phyloP scores from a whole-genome alignment of 2,329 filamentous ascomycete species.

The Colletotrichum tabaci region DNA sequence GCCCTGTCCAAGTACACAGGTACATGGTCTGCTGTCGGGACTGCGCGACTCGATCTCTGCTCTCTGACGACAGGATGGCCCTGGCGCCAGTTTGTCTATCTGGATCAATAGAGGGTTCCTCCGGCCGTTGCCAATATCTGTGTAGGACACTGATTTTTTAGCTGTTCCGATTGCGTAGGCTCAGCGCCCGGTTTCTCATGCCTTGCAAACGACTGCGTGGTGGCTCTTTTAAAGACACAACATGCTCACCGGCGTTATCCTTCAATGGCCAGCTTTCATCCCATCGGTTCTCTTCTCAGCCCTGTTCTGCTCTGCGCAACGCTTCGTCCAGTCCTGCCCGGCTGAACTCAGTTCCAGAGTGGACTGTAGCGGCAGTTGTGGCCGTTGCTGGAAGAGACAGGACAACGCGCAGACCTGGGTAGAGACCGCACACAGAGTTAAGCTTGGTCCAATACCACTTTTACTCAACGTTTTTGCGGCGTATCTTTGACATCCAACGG shows the following conservation, averaged over 20 bases:
- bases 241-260: not conserved
- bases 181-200: not conserved
- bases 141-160: not conserved
- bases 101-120: not conserved
- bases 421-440: not conserved
- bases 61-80: not conserved
- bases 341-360: conserved; percentile 6
- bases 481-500: conserved; percentile 7
- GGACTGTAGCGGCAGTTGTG: not conserved
- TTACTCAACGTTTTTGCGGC: not conserved
- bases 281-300: conserved; percentile 6
- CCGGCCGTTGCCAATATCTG: not conserved
- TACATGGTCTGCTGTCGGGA: not conserved
- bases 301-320: not conserved
- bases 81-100: not conserved
- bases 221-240: not conserved
- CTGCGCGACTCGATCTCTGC: not conserved
- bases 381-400: not conserved
- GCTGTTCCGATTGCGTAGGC: not conserved
- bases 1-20: not conserved
- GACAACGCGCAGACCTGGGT: not conserved
- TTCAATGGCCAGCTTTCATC: conserved; percentile 5
- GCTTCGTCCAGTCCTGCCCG: conserved; percentile 13
- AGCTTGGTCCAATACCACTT: conserved; percentile 4
- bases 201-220: conserved; percentile 17